Evolutionary conservation across 345 rosid species (phyloP).

Genomic region (Lumnitzera racemosa): DNA sequence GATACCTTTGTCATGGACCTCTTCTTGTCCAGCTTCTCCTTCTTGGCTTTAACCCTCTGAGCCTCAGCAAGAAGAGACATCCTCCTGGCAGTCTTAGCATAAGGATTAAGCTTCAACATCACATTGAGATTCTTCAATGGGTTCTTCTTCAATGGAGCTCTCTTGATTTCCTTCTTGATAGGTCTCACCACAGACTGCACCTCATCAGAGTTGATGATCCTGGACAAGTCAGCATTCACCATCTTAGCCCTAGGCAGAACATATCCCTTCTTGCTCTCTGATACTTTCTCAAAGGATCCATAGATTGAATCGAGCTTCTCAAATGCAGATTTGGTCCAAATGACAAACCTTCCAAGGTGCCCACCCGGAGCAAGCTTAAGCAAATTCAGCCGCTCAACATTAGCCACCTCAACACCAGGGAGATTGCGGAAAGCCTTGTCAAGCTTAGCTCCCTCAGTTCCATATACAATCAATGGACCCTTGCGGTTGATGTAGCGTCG

Average conservation of each 20-base stretch:
- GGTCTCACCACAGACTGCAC: conserved; percentile 34
- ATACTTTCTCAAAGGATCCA: conserved; percentile 29
- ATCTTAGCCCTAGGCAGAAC: conserved; percentile 16
- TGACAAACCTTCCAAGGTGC: conserved; percentile 37
- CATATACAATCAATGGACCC: conserved; percentile 35
- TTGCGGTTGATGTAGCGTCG: conserved; percentile 30
- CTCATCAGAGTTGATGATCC: conserved; percentile 40
- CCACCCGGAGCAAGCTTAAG: conserved; percentile 46
- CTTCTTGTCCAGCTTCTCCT: conserved; percentile 19
- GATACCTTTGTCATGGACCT: conserved; percentile 14
- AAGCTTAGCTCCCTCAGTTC: conserved; percentile 33
- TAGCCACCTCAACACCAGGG: conserved; percentile 38
- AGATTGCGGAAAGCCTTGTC: conserved; percentile 40
- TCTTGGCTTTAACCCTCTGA: conserved; percentile 16
- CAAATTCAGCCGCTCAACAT: conserved; percentile 35
- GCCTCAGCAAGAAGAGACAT: conserved; percentile 17
- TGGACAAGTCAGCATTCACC: conserved; percentile 16
- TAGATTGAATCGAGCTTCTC: conserved; percentile 43
- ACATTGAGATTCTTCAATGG: conserved; percentile 16
- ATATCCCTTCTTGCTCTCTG: conserved; percentile 14
- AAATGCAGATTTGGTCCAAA: conserved; percentile 41
- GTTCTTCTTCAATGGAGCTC: conserved; percentile 16
- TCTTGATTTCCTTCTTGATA: conserved; percentile 14
- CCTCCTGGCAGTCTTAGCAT: conserved; percentile 19
- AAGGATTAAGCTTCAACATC: conserved; percentile 16